phyloP scores from a whole-genome alignment of 495 filamentous ascomycete species.

The Penicillium steckii region DNA sequence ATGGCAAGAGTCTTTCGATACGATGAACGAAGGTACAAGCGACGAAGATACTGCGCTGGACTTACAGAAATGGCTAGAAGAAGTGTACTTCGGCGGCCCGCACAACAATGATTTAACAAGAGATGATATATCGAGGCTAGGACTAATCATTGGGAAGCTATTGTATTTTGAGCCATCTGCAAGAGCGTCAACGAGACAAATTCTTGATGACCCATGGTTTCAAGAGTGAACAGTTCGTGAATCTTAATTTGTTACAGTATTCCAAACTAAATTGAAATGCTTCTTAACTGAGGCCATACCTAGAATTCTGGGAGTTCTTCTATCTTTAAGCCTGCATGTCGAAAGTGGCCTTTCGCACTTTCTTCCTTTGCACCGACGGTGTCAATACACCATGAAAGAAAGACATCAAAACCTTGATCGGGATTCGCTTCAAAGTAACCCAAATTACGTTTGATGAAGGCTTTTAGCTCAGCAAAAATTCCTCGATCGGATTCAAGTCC shows the following conservation, averaged over 20 bases:
- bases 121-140: slow-evolving; percentile 32
- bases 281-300: slow-evolving; percentile 35
- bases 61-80: slow-evolving; percentile 38
- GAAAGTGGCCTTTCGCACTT: slow-evolving; percentile 5
- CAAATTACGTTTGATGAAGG: slow-evolving; percentile 8
- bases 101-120: slow-evolving; percentile 24
- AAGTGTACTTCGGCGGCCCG: slow-evolving; percentile 31
- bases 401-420: slow-evolving; percentile 1
- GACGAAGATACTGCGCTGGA: slow-evolving; percentile 17
- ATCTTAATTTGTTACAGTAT: not conserved
- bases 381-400: slow-evolving; percentile 1
- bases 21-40: slow-evolving; percentile 12
- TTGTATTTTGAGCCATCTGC: slow-evolving; percentile 32
- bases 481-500: slow-evolving; percentile 18
- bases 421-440: not conserved
- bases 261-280: slow-evolving; percentile 40
- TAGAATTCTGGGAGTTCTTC: slow-evolving; percentile 45
- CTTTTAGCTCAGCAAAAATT: slow-evolving; percentile 21
- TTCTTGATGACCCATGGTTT: slow-evolving; percentile 37
- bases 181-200: slow-evolving; percentile 32
- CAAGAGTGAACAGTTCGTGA: slow-evolving; percentile 5
- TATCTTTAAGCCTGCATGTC: not conserved
- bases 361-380: not conserved
- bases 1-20: slow-evolving; percentile 28
- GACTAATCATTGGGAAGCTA: slow-evolving; percentile 29